A percentile compares a stretch with the other conserved stretches of the same genome.
Evolutionary conservation across 2,329 filamentous ascomycete species (phyloP).

Genomic region (Capronia americana): DNA sequence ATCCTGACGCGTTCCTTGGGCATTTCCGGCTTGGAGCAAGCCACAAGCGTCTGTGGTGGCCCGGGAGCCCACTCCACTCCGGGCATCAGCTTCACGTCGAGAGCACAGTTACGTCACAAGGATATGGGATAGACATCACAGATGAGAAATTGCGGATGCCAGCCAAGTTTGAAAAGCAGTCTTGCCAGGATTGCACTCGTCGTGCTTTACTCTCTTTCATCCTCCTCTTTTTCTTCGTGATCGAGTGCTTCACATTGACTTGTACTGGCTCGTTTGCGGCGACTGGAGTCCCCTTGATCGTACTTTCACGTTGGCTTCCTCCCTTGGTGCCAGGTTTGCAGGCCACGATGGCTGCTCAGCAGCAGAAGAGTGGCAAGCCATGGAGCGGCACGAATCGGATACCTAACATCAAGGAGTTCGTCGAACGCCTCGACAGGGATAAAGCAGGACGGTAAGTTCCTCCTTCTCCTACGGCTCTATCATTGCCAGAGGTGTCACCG

Average conservation of each 20-base stretch:
- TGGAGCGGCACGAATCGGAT: slow-evolving; percentile 85
- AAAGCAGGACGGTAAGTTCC: slow-evolving; percentile 66
- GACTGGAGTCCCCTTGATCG: background rate
- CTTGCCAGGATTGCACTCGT: background rate
- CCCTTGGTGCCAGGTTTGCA: no score
- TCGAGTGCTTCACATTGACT: background rate
- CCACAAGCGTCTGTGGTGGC: slow-evolving; percentile 9
- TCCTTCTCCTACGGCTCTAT: background rate
- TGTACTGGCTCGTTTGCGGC: background rate
- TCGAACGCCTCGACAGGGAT: slow-evolving; percentile 77
- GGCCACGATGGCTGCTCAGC: slow-evolving; percentile 40
- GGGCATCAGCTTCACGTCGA: slow-evolving; percentile 1
- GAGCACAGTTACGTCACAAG: slow-evolving; percentile 16
- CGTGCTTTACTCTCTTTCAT: background rate
- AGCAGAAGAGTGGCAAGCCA: slow-evolving; percentile 65
- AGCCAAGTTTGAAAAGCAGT: slow-evolving; percentile 1
- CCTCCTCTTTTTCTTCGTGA: background rate
- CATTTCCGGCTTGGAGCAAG: slow-evolving; percentile 14
- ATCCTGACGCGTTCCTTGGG: slow-evolving; percentile 7
- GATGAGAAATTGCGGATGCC: slow-evolving; percentile 8
- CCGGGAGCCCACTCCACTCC: background rate
- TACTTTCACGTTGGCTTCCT: background rate
- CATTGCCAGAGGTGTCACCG: background rate
- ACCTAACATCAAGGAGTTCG: slow-evolving; percentile 84
- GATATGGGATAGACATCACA: slow-evolving; percentile 12